A percentile compares a stretch with the other conserved stretches of the same genome.
phyloP scores from a whole-genome alignment of 1,284 basidiomycete genomes.

The Trichosporon sp. region DNA sequence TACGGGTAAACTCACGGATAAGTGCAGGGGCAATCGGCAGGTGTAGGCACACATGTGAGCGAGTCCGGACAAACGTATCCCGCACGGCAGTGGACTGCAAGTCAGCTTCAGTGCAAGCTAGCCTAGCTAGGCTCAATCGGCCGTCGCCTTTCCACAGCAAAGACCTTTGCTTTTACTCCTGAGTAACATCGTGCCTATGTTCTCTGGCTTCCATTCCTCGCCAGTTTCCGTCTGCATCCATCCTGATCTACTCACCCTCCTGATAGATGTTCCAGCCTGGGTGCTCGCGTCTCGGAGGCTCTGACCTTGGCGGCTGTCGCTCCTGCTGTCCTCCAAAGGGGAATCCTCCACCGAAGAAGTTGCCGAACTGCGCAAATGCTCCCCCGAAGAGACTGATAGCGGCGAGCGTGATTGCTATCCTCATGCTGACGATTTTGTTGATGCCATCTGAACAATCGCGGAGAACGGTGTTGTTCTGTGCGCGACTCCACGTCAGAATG shows the following conservation, averaged over 20 bases:
- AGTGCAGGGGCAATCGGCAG: constrained; percentile 45
- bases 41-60: constrained; percentile 43
- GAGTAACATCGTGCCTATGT: not conserved
- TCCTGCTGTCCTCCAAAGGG: constrained; percentile 25
- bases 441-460: not conserved
- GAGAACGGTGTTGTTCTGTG: not conserved
- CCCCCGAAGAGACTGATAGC: constrained; percentile 12
- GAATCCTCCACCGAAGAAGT: constrained; percentile 42
- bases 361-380: constrained; percentile 36
- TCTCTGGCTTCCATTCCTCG: not conserved
- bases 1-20: constrained; percentile 35
- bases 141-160: no score
- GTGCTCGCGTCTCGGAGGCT: constrained; percentile 26
- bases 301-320: constrained; percentile 21
- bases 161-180: no score
- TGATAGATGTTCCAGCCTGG: constrained; percentile 40
- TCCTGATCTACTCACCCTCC: constrained; percentile 26
- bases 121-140: no score
- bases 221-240: no score
- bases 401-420: constrained; percentile 1
- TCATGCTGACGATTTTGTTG: not conserved
- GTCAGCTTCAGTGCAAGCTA: not conserved
- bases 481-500: constrained; percentile 1
- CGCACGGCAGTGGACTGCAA: constrained; percentile 38
- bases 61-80: constrained; percentile 44